Percentiles rank a stretch among this genome's conserved stretches.
These are phyloP conservation scores for Cyclostephanos invisitatus DNA, from an alignment of 108 stramenopile species.

Conservation along the genomic window DNA sequence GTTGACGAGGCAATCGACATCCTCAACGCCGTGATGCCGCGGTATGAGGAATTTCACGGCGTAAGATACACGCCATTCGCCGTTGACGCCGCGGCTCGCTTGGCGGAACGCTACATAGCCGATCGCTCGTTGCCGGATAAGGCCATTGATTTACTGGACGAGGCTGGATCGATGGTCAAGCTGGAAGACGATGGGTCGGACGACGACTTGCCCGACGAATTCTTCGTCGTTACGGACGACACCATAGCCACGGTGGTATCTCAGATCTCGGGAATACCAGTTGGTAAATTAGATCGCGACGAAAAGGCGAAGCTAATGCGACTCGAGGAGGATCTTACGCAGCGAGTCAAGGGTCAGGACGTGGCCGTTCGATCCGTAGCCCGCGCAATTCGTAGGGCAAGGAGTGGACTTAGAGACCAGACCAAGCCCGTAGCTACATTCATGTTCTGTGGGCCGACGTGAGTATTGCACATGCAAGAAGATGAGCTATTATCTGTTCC, in stretches of 20 bases:
- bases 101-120: conserved; percentile 68
- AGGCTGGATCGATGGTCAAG: conserved; percentile 94
- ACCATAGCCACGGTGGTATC: conserved; percentile 60
- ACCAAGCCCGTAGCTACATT: conserved; percentile 82
- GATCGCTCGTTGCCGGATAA: conserved; percentile 83
- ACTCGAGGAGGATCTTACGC: conserved; percentile 67
- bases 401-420: conserved; percentile 80
- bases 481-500: background rate
- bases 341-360: conserved; percentile 89
- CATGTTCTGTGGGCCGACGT: conserved; percentile 88
- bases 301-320: conserved; percentile 81
- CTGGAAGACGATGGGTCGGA: conserved; percentile 60
- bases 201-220: conserved; percentile 49
- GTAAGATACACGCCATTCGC: conserved; percentile 71
- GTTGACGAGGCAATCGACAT: conserved; percentile 85
- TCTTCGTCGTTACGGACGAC: conserved; percentile 74
- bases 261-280: conserved; percentile 66
- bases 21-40: conserved; percentile 68
- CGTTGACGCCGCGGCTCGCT: conserved; percentile 66
- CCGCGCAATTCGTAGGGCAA: conserved; percentile 74
- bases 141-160: conserved; percentile 95
- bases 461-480: conserved; percentile 3
- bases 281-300: conserved; percentile 74
- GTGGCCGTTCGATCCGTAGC: conserved; percentile 80
- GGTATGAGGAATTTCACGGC: conserved; percentile 82